These are phyloP conservation scores for Maudiozyma bulderi DNA, from an alignment of 805 yeast genomes.

Conservation along the genomic window DNA sequence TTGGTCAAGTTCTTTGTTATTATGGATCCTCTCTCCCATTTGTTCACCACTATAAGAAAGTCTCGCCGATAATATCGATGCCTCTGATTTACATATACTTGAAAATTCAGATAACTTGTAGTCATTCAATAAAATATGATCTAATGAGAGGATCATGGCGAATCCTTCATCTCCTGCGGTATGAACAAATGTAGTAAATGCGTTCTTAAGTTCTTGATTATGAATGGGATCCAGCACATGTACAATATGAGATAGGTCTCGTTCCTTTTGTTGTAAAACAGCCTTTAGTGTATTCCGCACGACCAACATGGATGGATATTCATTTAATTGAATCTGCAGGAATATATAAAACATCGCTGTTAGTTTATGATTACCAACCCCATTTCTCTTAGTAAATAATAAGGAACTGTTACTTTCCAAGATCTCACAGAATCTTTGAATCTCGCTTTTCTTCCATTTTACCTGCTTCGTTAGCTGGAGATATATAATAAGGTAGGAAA, in stretches of 20 bases:
- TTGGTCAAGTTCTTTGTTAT: not conserved
- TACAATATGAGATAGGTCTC: not conserved
- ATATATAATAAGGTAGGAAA: not conserved
- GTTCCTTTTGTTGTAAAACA: not conserved
- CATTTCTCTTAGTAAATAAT: not conserved
- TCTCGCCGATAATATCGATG: not conserved
- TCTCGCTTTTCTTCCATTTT: not conserved
- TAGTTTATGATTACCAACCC: not conserved
- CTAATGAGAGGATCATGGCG: not conserved
- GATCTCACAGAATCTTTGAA: not conserved
- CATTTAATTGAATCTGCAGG: not conserved
- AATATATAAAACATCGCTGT: not conserved
- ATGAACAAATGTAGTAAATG: not conserved
- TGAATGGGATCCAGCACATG: not conserved
- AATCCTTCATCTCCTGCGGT: not conserved
- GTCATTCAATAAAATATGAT: not conserved
- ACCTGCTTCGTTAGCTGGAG: not conserved
- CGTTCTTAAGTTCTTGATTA: not conserved
- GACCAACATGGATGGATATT: not conserved
- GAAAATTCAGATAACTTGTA: not conserved
- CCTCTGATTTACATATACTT: not conserved
- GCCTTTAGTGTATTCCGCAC: not conserved
- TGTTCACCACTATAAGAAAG: not conserved
- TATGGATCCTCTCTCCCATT: not conserved
- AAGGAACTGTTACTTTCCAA: not conserved